Percentiles rank a stretch among this genome's conserved stretches.
Conservation (phyloP, 202 grass and related monocot species). For the Zizania palustris region DNA sequence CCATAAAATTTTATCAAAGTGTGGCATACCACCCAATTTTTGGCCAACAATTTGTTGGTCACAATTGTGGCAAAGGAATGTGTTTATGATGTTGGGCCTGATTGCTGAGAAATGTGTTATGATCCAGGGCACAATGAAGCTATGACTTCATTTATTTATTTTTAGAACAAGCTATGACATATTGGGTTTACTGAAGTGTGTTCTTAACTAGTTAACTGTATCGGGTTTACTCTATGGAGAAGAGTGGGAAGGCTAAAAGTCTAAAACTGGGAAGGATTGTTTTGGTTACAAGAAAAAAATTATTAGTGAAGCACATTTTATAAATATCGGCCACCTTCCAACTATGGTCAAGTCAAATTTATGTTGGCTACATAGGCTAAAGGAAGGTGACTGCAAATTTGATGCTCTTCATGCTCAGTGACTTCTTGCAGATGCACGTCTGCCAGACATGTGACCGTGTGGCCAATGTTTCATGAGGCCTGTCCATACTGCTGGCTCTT, state of each 20-base stretch:
- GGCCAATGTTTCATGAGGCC: conserved; percentile 77
- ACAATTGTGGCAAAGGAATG: too few relatives aligned
- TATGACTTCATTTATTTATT: neutral
- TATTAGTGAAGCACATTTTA: conserved; percentile 54
- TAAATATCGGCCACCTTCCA: conserved; percentile 69
- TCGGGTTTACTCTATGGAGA: conserved; percentile 84
- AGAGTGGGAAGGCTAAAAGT: conserved; percentile 81
- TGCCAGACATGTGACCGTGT: conserved; percentile 71
- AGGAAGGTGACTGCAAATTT: conserved; percentile 83
- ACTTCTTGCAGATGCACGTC: conserved; percentile 86
- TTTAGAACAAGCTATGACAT: too few relatives aligned
- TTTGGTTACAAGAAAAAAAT: conserved; percentile 59
- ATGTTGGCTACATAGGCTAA: conserved; percentile 63
- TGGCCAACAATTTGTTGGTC: too few relatives aligned
- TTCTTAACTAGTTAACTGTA: conserved; percentile 39
- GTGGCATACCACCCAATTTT: too few relatives aligned
- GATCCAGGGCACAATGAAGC: neutral
- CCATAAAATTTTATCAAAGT: too few relatives aligned
- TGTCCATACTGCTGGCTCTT: conserved; percentile 68
- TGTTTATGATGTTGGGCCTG: too few relatives aligned
- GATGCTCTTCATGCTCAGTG: conserved; percentile 94
- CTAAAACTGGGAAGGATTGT: conserved; percentile 62
- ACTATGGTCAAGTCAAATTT: conserved; percentile 94
- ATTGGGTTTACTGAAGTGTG: conserved; percentile 31
- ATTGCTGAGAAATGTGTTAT: too few relatives aligned